A percentile compares a stretch with the other conserved stretches of the same genome.
These are phyloP conservation scores for Trichothecium sympodiale DNA, from an alignment of 2,329 filamentous ascomycete species.

Conservation along the genomic window DNA sequence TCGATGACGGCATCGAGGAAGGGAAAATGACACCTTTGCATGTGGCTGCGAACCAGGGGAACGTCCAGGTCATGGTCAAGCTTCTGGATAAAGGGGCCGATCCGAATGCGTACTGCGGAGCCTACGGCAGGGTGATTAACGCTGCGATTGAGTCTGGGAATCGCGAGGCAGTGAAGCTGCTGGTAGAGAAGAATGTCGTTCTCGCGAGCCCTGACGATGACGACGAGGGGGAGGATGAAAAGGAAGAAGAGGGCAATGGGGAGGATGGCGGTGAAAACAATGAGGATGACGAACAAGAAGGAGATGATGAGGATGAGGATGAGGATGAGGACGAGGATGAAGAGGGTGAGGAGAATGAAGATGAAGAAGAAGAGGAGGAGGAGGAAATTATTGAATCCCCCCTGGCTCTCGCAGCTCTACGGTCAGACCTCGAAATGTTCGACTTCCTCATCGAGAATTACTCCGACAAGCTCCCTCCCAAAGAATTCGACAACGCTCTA, in stretches of 20 bases:
- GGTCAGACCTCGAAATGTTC: slow-evolving; percentile 28
- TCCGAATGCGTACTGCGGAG: slow-evolving; percentile 18
- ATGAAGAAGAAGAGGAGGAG: not conserved
- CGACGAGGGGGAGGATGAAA: not conserved
- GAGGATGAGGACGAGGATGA: too few species aligned
- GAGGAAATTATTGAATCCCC: slow-evolving; percentile 15
- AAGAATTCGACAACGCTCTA: slow-evolving; percentile 27
- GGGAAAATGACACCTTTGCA: slow-evolving; percentile 22
- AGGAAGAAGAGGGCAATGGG: slow-evolving; percentile 10
- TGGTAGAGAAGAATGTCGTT: slow-evolving; percentile 25
- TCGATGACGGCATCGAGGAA: slow-evolving; percentile 22
- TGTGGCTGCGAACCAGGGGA: slow-evolving; percentile 25
- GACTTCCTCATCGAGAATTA: slow-evolving; percentile 28
- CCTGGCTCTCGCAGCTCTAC: slow-evolving; percentile 23
- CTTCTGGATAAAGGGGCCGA: slow-evolving; percentile 24
- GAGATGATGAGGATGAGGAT: too few species aligned
- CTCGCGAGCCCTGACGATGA: slow-evolving; percentile 13
- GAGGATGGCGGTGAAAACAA: not conserved
- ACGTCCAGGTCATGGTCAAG: slow-evolving; percentile 28
- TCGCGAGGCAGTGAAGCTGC: slow-evolving; percentile 24
- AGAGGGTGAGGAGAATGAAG: too few species aligned
- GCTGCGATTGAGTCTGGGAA: slow-evolving; percentile 30
- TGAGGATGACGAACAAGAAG: not conserved
- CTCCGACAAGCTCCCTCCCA: slow-evolving; percentile 22
- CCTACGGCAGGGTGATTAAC: slow-evolving; percentile 24